A percentile compares a stretch with the other conserved stretches of the same genome.
Evolutionary conservation across 23 red algal genomes (phyloP).

Genomic region (Gracilariopsis chorda): DNA sequence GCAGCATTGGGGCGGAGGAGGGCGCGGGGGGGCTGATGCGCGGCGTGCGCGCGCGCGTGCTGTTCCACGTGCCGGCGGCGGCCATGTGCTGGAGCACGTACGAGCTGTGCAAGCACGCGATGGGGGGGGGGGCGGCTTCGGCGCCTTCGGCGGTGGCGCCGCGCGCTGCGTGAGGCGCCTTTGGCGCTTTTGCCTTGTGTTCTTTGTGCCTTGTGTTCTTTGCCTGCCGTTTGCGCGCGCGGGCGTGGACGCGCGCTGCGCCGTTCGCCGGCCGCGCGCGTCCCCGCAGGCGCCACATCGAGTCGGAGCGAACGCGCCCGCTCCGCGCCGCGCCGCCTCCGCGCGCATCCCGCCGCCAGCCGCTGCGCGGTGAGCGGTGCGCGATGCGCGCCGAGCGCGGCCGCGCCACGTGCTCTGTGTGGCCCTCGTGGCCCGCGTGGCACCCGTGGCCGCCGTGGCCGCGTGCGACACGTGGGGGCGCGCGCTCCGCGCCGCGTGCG

Average conservation of each 20-base stretch:
- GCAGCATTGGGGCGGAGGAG: constrained; percentile 70
- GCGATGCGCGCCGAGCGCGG: background rate
- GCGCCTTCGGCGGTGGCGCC: no score
- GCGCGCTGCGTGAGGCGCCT: no score
- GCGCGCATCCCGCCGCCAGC: background rate
- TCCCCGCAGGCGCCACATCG: background rate
- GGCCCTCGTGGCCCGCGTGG: no score
- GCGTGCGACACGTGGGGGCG: no score
- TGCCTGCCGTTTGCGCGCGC: background rate
- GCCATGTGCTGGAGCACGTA: constrained; percentile 93
- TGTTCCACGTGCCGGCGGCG: constrained; percentile 93
- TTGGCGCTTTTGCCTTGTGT: no score
- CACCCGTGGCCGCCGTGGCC: no score
- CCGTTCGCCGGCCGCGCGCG: background rate
- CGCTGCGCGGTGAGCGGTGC: background rate
- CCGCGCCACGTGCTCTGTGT: no score
- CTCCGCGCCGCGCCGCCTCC: background rate
- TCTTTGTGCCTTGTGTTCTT: no score
- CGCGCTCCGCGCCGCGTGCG: no score
- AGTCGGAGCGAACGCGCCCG: background rate
- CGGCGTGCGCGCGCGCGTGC: constrained; percentile 81
- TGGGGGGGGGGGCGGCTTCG: background rate
- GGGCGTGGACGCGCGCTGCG: background rate
- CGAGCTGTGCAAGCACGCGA: constrained; percentile 80
- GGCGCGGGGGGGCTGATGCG: constrained; percentile 63